Evolutionary conservation across 179 eudicot genomes (phyloP).

Genomic region (Patellifolia procumbens): DNA sequence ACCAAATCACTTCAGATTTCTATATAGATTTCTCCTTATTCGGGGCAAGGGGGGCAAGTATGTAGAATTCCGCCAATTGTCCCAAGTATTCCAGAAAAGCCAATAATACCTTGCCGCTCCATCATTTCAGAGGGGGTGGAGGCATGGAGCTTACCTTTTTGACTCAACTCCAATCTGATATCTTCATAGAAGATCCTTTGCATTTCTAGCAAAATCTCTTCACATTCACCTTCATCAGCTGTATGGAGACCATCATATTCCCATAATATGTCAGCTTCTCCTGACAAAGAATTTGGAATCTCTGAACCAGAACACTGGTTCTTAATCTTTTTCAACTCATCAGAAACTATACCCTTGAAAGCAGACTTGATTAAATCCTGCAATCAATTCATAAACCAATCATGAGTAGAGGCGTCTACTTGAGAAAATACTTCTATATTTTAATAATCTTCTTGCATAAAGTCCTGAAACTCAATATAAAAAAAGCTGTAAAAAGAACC

Average conservation of each 20-base stretch:
- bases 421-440: background rate
- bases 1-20: background rate
- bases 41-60: background rate
- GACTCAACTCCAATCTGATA: slow-evolving; percentile 36
- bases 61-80: background rate
- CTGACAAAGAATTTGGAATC: slow-evolving; percentile 22
- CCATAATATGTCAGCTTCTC: slow-evolving; percentile 68
- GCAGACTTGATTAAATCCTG: slow-evolving; percentile 64
- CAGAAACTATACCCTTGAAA: slow-evolving; percentile 73
- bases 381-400: slow-evolving; percentile 21
- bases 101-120: background rate
- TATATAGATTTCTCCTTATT: background rate
- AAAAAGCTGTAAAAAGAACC: too few species aligned
- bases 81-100: background rate
- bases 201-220: slow-evolving; percentile 86
- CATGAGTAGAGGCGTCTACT: background rate
- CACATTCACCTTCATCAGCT: slow-evolving; percentile 78
- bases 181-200: slow-evolving; percentile 91
- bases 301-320: slow-evolving; percentile 36
- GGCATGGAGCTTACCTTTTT: slow-evolving; percentile 50
- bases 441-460: background rate
- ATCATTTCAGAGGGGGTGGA: background rate
- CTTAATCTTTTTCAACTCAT: slow-evolving; percentile 69
- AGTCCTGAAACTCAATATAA: background rate
- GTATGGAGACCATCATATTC: slow-evolving; percentile 75